Evolutionary conservation across 768 basidiomycete genomes (phyloP).

Genomic region (Tylopilus subfusipes): DNA sequence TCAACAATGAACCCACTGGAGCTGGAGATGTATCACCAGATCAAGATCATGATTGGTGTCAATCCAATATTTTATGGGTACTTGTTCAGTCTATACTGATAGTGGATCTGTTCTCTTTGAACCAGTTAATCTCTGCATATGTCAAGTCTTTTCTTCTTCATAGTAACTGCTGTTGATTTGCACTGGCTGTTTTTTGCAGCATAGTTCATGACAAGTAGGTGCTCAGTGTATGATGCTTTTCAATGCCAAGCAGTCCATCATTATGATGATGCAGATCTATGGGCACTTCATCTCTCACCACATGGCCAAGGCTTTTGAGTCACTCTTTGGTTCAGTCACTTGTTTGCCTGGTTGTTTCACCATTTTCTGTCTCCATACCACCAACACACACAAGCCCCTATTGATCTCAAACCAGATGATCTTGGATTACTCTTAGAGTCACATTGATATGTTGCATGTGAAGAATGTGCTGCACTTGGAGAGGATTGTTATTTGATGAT

Average conservation of each 20-base stretch:
- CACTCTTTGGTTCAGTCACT: conserved; percentile 94
- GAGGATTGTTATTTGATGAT: conserved; percentile 99
- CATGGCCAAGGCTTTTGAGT: conserved; percentile 97
- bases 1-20: conserved; percentile 95
- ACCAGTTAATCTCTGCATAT: conserved; percentile 89
- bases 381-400: conserved; percentile 93
- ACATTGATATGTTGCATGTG: conserved; percentile 96
- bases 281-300: conserved; percentile 99
- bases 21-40: conserved; percentile 98
- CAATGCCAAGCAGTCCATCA: conserved; percentile 91
- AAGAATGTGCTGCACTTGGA: conserved; percentile 96
- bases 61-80: conserved; percentile 99
- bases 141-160: conserved; percentile 32
- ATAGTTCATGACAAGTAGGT: conserved; percentile 97
- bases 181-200: conserved; percentile 36
- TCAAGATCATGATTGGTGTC: conserved; percentile 99
- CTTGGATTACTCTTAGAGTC: conserved; percentile 91
- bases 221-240: conserved; percentile 87
- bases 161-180: neutral
- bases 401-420: conserved; percentile 90
- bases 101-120: conserved; percentile 87
- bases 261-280: conserved; percentile 99
- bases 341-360: conserved; percentile 99
- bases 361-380: conserved; percentile 89
- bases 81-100: conserved; percentile 91